Conservation (phyloP, 192 early-diverging fungal genomes). For the Cladochytrium replicatum region DNA sequence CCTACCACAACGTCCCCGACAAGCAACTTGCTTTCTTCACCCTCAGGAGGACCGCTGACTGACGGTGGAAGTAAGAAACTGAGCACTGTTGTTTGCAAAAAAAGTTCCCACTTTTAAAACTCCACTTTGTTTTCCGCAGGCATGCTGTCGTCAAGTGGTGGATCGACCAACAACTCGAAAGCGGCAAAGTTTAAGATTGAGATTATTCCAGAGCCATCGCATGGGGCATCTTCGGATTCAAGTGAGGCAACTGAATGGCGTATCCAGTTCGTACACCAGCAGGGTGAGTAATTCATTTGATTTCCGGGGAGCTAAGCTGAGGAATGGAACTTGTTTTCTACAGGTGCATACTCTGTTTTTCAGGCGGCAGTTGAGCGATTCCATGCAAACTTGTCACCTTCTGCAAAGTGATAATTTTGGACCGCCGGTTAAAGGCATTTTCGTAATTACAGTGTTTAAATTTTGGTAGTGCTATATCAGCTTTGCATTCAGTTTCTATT, state of each 20-base stretch:
- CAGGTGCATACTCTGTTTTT: slow-evolving; percentile 21
- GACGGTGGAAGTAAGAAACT: slow-evolving; percentile 6
- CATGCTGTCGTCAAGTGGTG: slow-evolving; percentile 1
- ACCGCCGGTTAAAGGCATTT: no score
- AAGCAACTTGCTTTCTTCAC: not conserved
- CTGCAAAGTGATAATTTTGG: no score
- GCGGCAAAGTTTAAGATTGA: slow-evolving; percentile 35
- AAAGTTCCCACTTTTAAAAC: slow-evolving; percentile 2
- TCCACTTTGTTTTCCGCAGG: not conserved
- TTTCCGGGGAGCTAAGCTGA: not conserved
- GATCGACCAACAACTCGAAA: slow-evolving; percentile 3
- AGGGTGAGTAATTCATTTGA: slow-evolving; percentile 19
- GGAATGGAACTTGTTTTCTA: not conserved
- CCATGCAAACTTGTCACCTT: slow-evolving; percentile 10
- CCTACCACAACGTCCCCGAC: not conserved
- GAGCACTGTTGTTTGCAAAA: slow-evolving; percentile 1
- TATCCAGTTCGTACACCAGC: slow-evolving; percentile 32
- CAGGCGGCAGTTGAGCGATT: slow-evolving; percentile 13
- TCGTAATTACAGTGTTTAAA: no score
- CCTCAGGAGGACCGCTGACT: not conserved
- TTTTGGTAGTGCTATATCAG: no score
- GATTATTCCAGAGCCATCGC: slow-evolving; percentile 10
- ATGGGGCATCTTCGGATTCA: no score
- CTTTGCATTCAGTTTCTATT: no score
- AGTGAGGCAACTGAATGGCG: not conserved